phyloP scores from a whole-genome alignment of 805 yeast genomes.

The Teunomyces atbi region DNA sequence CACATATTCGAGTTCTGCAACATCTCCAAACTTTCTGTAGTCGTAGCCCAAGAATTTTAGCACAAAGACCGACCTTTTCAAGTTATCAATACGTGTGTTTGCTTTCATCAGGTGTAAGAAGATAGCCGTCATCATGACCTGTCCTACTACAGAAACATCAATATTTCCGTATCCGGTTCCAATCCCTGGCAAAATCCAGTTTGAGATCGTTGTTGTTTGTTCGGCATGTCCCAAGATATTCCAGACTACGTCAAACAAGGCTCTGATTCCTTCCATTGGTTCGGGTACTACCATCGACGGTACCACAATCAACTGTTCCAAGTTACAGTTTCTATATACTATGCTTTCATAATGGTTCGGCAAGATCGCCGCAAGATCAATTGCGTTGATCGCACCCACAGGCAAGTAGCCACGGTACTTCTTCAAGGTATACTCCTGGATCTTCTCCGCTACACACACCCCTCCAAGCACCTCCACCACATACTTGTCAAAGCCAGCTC shows the following conservation, averaged over 20 bases:
- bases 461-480: conserved; percentile 15
- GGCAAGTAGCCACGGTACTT: conserved; percentile 19
- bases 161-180: conserved; percentile 28
- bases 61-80: conserved; percentile 18
- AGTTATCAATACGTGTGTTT: conserved; percentile 1
- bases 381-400: conserved; percentile 11
- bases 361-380: conserved; percentile 12
- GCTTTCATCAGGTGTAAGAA: conserved; percentile 10
- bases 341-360: conserved; percentile 8
- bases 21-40: conserved; percentile 13
- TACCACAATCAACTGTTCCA: conserved; percentile 9
- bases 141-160: conserved; percentile 14
- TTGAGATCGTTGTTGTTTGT: conserved; percentile 4
- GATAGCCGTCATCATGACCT: conserved; percentile 20
- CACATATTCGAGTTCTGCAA: neutral
- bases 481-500: conserved; percentile 27
- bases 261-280: conserved; percentile 4
- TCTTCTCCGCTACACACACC: conserved; percentile 11
- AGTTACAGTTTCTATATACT: conserved; percentile 9
- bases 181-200: conserved; percentile 24
- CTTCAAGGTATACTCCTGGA: conserved; percentile 16
- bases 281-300: conserved; percentile 30
- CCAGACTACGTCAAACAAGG: conserved; percentile 23
- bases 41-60: conserved; percentile 19
- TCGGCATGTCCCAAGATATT: conserved; percentile 12